Percentiles rank a stretch among this genome's conserved stretches.
phyloP scores from a whole-genome alignment of 176 grass and related monocot genomes.

The Hordeum marinum region DNA sequence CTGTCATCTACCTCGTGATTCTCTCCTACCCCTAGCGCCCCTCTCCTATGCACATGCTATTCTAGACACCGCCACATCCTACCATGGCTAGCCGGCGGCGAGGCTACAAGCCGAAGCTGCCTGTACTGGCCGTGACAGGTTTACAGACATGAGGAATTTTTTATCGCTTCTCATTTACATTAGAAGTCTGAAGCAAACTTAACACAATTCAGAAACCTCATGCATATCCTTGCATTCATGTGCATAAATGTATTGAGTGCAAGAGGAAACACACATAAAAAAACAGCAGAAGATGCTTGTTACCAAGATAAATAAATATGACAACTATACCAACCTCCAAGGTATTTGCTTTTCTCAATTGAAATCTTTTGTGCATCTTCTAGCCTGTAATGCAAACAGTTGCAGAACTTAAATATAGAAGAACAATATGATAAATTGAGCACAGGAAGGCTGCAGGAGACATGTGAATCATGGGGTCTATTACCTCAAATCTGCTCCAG shows the following conservation, averaged over 20 bases:
- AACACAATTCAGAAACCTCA: neutral
- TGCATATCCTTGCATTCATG: neutral
- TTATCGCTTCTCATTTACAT: neutral
- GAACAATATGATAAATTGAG: neutral
- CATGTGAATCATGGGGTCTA: constrained; percentile 28
- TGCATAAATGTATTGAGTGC: neutral
- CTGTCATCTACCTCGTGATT: neutral
- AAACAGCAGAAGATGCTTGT: neutral
- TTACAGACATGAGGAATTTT: constrained; percentile 7
- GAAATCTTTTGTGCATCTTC: constrained; percentile 91
- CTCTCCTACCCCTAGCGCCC: neutral
- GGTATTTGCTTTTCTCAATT: constrained; percentile 99
- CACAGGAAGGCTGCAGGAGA: neutral
- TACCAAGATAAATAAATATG: neutral
- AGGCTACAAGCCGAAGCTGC: neutral
- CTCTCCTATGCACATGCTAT: neutral
- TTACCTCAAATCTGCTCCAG: constrained; percentile 87
- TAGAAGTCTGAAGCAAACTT: neutral
- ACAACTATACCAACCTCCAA: constrained; percentile 63
- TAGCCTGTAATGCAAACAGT: constrained; percentile 40
- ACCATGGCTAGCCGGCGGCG: neutral
- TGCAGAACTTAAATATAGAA: neutral
- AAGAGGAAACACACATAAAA: neutral
- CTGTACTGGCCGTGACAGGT: neutral
- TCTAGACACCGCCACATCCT: neutral